Evolutionary conservation across 495 filamentous ascomycete species (phyloP).

Genomic region (Bacidia gigantensis): DNA sequence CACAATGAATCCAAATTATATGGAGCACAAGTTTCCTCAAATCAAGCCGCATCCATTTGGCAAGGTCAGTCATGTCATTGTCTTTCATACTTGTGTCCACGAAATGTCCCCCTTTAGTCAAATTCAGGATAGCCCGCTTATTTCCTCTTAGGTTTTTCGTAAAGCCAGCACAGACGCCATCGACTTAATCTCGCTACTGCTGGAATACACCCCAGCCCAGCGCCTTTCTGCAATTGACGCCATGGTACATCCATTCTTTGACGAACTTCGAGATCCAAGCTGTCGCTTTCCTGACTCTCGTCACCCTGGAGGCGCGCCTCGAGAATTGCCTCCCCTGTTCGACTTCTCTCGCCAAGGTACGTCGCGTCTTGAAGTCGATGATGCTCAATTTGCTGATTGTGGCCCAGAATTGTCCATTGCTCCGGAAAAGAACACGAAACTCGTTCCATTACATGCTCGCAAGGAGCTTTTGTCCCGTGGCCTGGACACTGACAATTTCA

Average conservation of each 20-base stretch:
- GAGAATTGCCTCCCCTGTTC: slow-evolving; percentile 78
- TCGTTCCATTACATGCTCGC: slow-evolving; percentile 75
- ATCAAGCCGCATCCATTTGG: slow-evolving; percentile 99
- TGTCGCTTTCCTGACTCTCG: slow-evolving; percentile 89
- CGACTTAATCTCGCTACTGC: slow-evolving; percentile 80
- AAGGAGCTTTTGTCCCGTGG: slow-evolving; percentile 59
- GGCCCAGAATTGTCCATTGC: slow-evolving; percentile 82
- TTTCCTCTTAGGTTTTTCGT: slow-evolving; percentile 61
- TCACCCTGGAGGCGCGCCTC: slow-evolving; percentile 58
- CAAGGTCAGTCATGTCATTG: slow-evolving; percentile 44
- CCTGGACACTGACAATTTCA: slow-evolving; percentile 88
- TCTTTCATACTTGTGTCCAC: neutral
- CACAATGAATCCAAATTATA: slow-evolving; percentile 99
- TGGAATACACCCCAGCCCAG: slow-evolving; percentile 96
- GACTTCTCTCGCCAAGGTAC: slow-evolving; percentile 90
- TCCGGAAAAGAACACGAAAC: slow-evolving; percentile 67
- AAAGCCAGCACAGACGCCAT: slow-evolving; percentile 86
- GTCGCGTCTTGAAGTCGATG: slow-evolving; percentile 17
- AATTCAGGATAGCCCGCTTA: slow-evolving; percentile 1
- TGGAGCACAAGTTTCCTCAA: slow-evolving; percentile 99
- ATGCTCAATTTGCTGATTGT: slow-evolving; percentile 9
- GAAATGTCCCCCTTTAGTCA: neutral
- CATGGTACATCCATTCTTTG: slow-evolving; percentile 98
- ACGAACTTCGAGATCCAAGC: slow-evolving; percentile 79
- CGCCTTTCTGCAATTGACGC: slow-evolving; percentile 87